These are phyloP conservation scores for Periconia sp. DNA, from an alignment of 2,329 filamentous ascomycete genomes.

Conservation along the genomic window DNA sequence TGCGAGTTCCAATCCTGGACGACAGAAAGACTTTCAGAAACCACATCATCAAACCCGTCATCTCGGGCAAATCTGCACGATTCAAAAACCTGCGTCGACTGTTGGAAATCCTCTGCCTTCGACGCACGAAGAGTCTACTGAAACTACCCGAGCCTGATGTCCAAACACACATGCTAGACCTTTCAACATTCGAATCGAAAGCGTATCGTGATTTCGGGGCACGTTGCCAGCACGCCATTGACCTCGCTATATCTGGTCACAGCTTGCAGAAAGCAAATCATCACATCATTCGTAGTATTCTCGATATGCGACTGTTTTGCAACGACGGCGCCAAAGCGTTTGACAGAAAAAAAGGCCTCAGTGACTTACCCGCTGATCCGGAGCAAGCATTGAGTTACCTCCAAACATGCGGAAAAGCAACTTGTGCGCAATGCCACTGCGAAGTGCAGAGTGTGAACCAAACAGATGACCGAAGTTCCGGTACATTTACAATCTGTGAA, in stretches of 20 bases:
- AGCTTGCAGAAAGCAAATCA: constrained; percentile 9
- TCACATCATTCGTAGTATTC: constrained; percentile 16
- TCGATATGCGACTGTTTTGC: constrained; percentile 30
- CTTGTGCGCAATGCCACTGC: constrained; percentile 7
- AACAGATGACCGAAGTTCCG: constrained; percentile 5
- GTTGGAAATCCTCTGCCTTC: not conserved
- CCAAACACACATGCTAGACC: not conserved
- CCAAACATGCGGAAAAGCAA: constrained; percentile 4
- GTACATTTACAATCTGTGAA: constrained; percentile 1
- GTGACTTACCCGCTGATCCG: not conserved
- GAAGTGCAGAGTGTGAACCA: constrained; percentile 6
- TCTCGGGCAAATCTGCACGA: not conserved
- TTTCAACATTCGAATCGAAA: not conserved
- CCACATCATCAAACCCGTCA: not conserved
- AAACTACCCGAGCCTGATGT: not conserved
- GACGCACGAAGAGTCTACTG: constrained; percentile 5
- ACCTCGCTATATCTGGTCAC: constrained; percentile 9
- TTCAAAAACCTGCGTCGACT: constrained; percentile 1
- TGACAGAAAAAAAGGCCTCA: not conserved
- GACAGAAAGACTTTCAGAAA: not conserved
- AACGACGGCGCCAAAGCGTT: constrained; percentile 15
- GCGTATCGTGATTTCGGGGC: not conserved
- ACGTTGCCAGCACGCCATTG: constrained; percentile 8
- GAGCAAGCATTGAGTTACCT: constrained; percentile 13
- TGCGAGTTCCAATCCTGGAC: constrained; percentile 4